Conservation (phyloP, 1,284 basidiomycete species). For the Puccinia hordei region DNA sequence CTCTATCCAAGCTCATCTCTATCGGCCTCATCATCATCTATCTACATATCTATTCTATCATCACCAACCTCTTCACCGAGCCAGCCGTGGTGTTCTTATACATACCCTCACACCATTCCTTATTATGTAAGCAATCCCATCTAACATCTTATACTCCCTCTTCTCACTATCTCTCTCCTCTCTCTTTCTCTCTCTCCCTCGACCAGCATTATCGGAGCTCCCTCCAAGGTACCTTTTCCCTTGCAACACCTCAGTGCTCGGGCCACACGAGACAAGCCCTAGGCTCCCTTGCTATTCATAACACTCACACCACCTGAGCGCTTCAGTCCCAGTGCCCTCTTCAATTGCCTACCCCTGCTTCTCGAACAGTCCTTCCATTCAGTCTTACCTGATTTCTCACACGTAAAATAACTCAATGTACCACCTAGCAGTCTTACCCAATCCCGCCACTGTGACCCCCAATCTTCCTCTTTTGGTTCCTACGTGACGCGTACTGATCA, state of each 20-base stretch:
- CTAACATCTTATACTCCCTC: no score
- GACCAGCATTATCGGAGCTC: not conserved
- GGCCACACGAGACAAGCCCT: no score
- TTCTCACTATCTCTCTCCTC: not conserved
- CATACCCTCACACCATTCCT: not conserved
- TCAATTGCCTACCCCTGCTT: not conserved
- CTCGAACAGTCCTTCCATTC: not conserved
- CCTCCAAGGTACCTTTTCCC: not conserved
- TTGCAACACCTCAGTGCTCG: not conserved
- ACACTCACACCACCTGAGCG: not conserved
- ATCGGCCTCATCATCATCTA: no score
- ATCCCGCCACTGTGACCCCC: no score
- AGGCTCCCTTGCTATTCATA: not conserved
- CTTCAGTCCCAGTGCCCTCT: not conserved
- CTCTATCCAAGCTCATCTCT: no score
- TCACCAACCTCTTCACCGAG: no score
- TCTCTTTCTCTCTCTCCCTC: not conserved
- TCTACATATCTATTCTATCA: no score
- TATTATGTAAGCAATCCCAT: not conserved
- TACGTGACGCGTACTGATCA: not conserved
- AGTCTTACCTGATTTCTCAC: no score
- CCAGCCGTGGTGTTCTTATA: no score
- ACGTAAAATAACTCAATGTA: no score
- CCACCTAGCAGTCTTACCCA: no score
- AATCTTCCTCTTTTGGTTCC: not conserved